phyloP scores from a whole-genome alignment of 306 rosid genomes.

The Luffa aegyptiaca region DNA sequence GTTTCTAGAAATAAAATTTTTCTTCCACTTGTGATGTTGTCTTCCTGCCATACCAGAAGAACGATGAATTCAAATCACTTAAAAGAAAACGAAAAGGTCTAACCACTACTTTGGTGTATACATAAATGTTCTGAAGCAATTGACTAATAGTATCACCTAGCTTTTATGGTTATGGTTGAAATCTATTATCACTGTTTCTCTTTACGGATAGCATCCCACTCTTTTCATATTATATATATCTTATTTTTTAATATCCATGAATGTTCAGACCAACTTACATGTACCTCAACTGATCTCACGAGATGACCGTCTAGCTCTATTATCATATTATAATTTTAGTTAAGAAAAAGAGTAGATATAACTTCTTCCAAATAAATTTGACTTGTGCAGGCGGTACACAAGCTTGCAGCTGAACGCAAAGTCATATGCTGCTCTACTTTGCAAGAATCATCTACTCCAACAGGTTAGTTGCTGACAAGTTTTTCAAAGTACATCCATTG shows the following conservation, averaged over 20 bases:
- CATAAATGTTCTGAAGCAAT: background rate
- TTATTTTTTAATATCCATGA: too few relatives aligned
- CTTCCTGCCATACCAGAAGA: background rate
- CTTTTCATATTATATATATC: background rate
- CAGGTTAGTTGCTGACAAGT: constrained; percentile 34
- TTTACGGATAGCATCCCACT: background rate
- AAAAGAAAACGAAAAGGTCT: background rate
- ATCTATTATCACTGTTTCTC: background rate
- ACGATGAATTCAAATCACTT: background rate
- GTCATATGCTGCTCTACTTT: constrained; percentile 59
- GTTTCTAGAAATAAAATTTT: background rate
- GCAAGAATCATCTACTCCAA: constrained; percentile 73
- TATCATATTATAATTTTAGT: background rate
- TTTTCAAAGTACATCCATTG: background rate
- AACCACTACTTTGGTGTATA: background rate
- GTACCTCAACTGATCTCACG: too few relatives aligned
- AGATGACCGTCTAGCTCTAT: too few relatives aligned
- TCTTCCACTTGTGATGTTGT: background rate
- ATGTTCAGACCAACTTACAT: too few relatives aligned
- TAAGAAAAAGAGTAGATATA: background rate
- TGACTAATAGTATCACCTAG: background rate
- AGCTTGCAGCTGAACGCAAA: constrained; percentile 24
- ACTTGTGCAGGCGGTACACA: constrained; percentile 26
- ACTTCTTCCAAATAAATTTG: constrained; percentile 7
- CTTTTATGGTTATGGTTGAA: background rate